Evolutionary conservation across 805 yeast genomes (phyloP), one percentile per base, ranked within the genome.

Genomic region (Sugiyamaella marilandica): DNA sequence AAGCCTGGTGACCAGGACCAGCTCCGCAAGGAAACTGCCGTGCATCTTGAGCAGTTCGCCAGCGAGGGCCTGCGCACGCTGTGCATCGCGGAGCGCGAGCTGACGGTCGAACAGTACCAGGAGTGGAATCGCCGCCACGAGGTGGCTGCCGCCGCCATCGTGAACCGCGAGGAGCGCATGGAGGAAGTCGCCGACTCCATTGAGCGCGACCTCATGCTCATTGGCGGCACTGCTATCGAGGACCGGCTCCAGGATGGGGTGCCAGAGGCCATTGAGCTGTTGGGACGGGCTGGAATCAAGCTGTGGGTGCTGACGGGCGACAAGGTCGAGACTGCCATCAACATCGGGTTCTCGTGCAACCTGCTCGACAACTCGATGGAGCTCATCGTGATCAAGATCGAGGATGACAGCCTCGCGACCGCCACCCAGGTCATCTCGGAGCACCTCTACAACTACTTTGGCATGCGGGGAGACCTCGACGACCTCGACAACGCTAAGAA

Each of bases 241-340:
- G 95, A 86, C 64, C 70, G 87, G 54, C 73, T 86, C 39, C 95
- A 86, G 67, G 84, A 82, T 50, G 92, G 92, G 55, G 95, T 86
- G 13, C 92, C 94, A 1, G 82, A 81, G 52, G 74, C 92, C 1
- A 87, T 86, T 61, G 81, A 84, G 11, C 68, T 83, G 46, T 74
- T 87, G 48, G 81, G 82, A 9, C 75, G 78, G 41, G 95, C 91
- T 0, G 95, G 95, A 41, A 82, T 86, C 59, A 86, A 86, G 68
- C 74, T 87, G 36, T 86, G 95, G 95, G 94, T 86, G 47, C 72
- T 86, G 29, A 86, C 95, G 10, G 95, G 95, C 59, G 95, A 86
- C 69, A 82, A 84, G 65, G 83, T 86, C 45, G 95, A 86, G 68
- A 86, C 95, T n/a, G 95, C 95, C 2, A 87, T 86, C 65, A 87